These are phyloP conservation scores for Helichrysum umbraculigerum DNA, from an alignment of 129 eudicot species.

Conservation along the genomic window DNA sequence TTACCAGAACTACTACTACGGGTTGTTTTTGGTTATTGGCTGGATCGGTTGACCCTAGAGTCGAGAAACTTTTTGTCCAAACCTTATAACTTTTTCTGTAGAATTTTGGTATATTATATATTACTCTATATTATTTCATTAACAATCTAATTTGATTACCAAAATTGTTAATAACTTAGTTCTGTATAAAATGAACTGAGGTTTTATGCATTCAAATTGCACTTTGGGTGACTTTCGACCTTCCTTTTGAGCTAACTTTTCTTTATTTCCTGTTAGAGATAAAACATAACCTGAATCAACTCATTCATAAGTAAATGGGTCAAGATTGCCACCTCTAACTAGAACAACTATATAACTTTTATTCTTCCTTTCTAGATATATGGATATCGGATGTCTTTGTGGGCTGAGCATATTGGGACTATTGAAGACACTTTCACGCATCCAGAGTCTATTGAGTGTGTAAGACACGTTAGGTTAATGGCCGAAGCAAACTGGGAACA, in stretches of 20 bases:
- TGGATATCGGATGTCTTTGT: conserved; percentile 92
- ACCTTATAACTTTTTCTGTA: neutral
- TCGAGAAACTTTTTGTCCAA: neutral
- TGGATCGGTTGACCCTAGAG: neutral
- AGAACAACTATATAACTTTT: neutral
- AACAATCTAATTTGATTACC: neutral
- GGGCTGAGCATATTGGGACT: conserved; percentile 92
- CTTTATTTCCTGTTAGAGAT: neutral
- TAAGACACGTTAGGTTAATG: conserved; percentile 54
- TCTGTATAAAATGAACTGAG: neutral
- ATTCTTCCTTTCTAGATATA: conserved; percentile 44
- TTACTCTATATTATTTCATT: neutral
- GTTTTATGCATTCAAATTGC: neutral
- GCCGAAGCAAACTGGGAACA: conserved; percentile 73
- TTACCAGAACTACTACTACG: neutral
- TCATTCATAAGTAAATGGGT: neutral
- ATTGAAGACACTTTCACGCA: conserved; percentile 55
- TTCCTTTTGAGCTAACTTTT: neutral
- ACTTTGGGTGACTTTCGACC: neutral
- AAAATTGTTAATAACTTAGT: neutral
- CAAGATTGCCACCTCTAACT: neutral
- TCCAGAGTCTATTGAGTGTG: conserved; percentile 85
- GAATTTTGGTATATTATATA: neutral
- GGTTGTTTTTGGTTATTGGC: neutral
- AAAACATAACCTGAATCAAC: neutral